Percentiles rank a stretch among this genome's conserved stretches.
Evolutionary conservation across 2,329 filamentous ascomycete genomes (phyloP).

Genomic region (Alternaria rosae): DNA sequence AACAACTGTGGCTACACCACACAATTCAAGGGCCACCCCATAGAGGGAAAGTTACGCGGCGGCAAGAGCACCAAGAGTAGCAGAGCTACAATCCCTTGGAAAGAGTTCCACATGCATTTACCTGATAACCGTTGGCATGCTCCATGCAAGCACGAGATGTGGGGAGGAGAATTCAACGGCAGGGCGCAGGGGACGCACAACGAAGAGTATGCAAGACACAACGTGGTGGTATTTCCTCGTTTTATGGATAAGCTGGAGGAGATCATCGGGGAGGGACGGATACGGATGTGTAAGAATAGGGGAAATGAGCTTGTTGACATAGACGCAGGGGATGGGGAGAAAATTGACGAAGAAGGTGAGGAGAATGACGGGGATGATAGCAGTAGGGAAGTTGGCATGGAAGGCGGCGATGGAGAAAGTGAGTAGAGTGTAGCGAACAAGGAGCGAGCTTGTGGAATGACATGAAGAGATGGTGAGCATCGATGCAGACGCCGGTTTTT

Average conservation of each 20-base stretch:
- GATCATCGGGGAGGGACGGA: not conserved
- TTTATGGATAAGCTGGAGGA: not conserved
- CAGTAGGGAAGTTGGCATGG: not conserved
- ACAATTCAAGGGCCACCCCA: not conserved
- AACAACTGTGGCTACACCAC: not conserved
- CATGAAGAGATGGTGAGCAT: not conserved
- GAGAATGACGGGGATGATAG: not conserved
- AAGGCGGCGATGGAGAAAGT: not conserved
- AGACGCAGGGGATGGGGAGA: not conserved
- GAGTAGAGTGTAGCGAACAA: not conserved
- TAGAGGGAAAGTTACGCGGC: not conserved
- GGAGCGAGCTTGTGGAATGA: not conserved
- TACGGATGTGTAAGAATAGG: not conserved
- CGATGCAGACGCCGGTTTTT: no score
- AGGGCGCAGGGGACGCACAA: not conserved
- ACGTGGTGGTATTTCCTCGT: not conserved
- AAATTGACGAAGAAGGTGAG: not conserved
- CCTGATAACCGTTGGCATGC: not conserved
- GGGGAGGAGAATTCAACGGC: not conserved
- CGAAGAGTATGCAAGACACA: not conserved
- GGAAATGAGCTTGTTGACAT: not conserved
- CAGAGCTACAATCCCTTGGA: not conserved
- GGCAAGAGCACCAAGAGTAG: not conserved
- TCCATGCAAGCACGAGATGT: not conserved
- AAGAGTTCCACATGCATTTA: not conserved